A percentile compares a stretch with the other conserved stretches of the same genome.
These are phyloP conservation scores for Centella asiatica DNA, from an alignment of 129 eudicot genomes.

Conservation along the genomic window DNA sequence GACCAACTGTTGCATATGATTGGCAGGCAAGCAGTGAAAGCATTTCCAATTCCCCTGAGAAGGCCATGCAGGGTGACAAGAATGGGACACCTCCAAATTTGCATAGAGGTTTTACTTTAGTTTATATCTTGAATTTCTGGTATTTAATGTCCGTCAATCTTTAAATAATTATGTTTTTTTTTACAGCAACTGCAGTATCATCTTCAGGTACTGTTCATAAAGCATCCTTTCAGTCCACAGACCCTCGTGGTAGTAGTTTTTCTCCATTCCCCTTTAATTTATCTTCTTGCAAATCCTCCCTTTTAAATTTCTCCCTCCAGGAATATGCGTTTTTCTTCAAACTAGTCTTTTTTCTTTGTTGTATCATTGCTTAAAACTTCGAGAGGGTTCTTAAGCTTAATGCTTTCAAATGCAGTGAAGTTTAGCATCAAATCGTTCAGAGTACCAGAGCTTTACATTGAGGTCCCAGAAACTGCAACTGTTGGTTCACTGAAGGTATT, in stretches of 20 bases:
- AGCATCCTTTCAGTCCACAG: slow-evolving; percentile 32
- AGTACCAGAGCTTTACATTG: slow-evolving; percentile 90
- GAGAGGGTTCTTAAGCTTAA: slow-evolving; percentile 25
- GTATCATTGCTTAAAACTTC: slow-evolving; percentile 1
- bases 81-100: slow-evolving; percentile 23
- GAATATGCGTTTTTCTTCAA: neutral
- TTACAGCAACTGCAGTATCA: slow-evolving; percentile 39
- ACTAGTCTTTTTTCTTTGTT: neutral
- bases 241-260: slow-evolving; percentile 42
- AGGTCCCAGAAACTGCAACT: slow-evolving; percentile 88
- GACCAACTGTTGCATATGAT: slow-evolving; percentile 34
- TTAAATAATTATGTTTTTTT: neutral
- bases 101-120: slow-evolving; percentile 35
- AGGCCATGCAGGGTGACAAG: slow-evolving; percentile 24
- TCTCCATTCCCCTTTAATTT: neutral
- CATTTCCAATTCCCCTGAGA: slow-evolving; percentile 55
- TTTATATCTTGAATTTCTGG: neutral
- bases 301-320: neutral
- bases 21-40: slow-evolving; percentile 72
- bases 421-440: slow-evolving; percentile 80
- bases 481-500: slow-evolving; percentile 89
- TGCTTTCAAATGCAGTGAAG: slow-evolving; percentile 51
- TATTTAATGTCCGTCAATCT: neutral
- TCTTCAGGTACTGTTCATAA: slow-evolving; percentile 34
- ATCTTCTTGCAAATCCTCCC: neutral